Base-by-base conservation (phyloP, 2,329 filamentous ascomycete genomes). In the Chaetomiaceae sp. region DNA sequence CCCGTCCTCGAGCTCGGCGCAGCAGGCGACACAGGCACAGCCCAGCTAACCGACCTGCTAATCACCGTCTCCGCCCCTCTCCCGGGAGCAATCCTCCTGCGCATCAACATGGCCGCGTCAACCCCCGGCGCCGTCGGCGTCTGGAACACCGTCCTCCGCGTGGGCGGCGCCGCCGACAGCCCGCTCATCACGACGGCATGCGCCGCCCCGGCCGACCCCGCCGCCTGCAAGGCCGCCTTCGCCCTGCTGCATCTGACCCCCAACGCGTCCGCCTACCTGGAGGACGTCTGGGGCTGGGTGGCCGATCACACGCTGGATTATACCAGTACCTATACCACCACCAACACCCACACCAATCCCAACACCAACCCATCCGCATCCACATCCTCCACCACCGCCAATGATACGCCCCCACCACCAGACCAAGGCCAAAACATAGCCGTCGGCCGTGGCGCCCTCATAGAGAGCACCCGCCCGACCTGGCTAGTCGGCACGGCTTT, bases 1-100 rank as follows among this genome's bases (percentile, higher is more conserved):
- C 68, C 76, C 1, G 67, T 82, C 17, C 64, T 81, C 10, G 65
- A 70, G 70, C 73, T 86, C 16, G 83, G 81, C 35, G 71, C 72
- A 8, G 59, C 70, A 1, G 80, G 81, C 8, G 77, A 86, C 31
- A 67, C 68, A 13, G 85, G 84, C 14, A 67, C 65, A 2, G 73
- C 85, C 9, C 82, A 87, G 62, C 77, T 81, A 68, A 78, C 76
- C 2, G 83, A 87, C 58, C 77, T 85, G 64, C 73, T 86, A 34
- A 72, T 87, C 31, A 75, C 77, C 54, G 83, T 82, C 1, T 71
- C 75, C 53, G 82, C 82, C 7, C 72, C 78, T 13, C 73, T 81
- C 10, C 71, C 77, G n/a, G 81, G 82, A 34, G 79, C 82, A 2
- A 75, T 84, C 7, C 67, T 87, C n/a, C 73, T 86, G 7, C 62